Evolutionary conservation across 73 alveolate species (phyloP).

Genomic region (Chromera velia): DNA sequence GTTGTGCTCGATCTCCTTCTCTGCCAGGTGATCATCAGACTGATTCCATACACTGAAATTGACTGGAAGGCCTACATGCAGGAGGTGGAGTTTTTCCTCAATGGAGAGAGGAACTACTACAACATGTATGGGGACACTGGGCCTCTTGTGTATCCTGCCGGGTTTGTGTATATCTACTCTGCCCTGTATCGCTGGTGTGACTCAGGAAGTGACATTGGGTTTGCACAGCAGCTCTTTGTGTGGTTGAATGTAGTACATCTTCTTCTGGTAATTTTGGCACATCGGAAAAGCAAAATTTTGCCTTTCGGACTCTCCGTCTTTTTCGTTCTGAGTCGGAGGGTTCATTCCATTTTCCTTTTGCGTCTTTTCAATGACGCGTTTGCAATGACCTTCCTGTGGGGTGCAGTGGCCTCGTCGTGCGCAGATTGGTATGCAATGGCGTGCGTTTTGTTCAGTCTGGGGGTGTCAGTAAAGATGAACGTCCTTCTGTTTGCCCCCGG

Average conservation of each 20-base stretch:
- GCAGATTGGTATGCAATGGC: constrained; percentile 5
- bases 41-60: constrained; percentile 51
- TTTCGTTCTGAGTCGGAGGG: constrained; percentile 37
- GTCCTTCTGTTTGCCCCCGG: constrained; percentile 23
- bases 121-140: constrained; percentile 56
- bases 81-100: constrained; percentile 43
- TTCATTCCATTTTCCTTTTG: constrained; percentile 56
- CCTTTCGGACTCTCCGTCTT: too few species aligned
- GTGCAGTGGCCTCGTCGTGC: constrained; percentile 20
- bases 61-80: constrained; percentile 69
- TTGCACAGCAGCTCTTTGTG: too few species aligned
- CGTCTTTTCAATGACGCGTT: constrained; percentile 58
- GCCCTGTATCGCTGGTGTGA: constrained; percentile 40
- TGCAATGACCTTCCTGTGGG: constrained; percentile 40
- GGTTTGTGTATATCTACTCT: constrained; percentile 51
- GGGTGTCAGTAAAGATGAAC: constrained; percentile 35
- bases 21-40: constrained; percentile 6
- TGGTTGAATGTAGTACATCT: too few species aligned
- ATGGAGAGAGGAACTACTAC: constrained; percentile 51
- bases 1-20: constrained; percentile 26
- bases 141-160: constrained; percentile 68
- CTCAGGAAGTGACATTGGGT: constrained; percentile 44
- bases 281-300: too few species aligned
- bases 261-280: too few species aligned
- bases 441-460: constrained; percentile 1